A percentile compares a stretch with the other conserved stretches of the same genome.
Evolutionary conservation across 345 rosid genomes (phyloP).

Genomic region (Clausena lansium): DNA sequence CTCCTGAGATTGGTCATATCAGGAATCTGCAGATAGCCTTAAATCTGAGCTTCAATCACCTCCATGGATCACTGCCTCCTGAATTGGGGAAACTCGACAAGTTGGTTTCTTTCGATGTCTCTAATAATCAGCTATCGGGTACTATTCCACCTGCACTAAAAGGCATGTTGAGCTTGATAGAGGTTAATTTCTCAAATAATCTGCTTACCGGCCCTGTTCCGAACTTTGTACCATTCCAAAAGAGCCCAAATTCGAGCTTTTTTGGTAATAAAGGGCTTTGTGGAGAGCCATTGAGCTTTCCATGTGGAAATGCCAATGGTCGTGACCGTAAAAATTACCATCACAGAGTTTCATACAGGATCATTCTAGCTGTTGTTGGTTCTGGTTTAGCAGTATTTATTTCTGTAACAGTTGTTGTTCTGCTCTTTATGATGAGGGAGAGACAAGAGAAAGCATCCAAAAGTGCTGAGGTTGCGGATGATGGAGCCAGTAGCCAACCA

Average conservation of each 20-base stretch:
- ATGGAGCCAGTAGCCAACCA: conserved; percentile 48
- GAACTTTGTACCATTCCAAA: conserved; percentile 74
- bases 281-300: conserved; percentile 69
- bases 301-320: conserved; percentile 47
- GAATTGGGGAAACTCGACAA: conserved; percentile 82
- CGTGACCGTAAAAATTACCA: conserved; percentile 46
- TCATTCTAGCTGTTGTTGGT: conserved; percentile 81
- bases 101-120: conserved; percentile 81
- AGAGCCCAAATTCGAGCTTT: conserved; percentile 81
- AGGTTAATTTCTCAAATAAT: conserved; percentile 86
- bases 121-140: conserved; percentile 82
- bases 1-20: conserved; percentile 69
- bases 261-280: conserved; percentile 79
- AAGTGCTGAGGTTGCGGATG: conserved; percentile 45
- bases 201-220: conserved; percentile 72
- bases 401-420: conserved; percentile 78
- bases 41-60: conserved; percentile 81
- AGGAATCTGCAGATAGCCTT: conserved; percentile 66
- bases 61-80: conserved; percentile 73
- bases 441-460: conserved; percentile 83
- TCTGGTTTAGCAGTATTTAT: conserved; percentile 87
- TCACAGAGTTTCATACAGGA: conserved; percentile 82
- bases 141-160: conserved; percentile 61
- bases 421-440: conserved; percentile 93
- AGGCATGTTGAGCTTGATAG: conserved; percentile 91